phyloP scores from a whole-genome alignment of 345 rosid genomes.

The Moringa oleifera region DNA sequence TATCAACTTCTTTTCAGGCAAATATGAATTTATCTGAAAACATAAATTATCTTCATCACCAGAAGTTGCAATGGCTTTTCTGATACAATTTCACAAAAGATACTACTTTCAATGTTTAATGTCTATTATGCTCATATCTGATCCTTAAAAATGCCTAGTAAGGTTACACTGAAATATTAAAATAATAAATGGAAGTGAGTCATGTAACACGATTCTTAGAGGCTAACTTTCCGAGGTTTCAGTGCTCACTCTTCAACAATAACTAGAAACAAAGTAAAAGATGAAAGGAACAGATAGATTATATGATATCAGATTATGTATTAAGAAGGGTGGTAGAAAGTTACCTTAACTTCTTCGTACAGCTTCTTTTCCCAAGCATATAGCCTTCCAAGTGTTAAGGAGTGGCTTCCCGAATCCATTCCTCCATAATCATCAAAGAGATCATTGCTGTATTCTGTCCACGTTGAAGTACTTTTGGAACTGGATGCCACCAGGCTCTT shows the following conservation, averaged over 20 bases:
- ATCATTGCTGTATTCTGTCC: slow-evolving; percentile 56
- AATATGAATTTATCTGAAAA: too few species aligned
- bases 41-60: too few species aligned
- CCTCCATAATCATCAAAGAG: slow-evolving; percentile 62
- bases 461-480: slow-evolving; percentile 39
- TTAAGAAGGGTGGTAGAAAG: too few species aligned
- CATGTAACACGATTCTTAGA: not conserved
- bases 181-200: too few species aligned
- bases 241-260: not conserved
- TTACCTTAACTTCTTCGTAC: slow-evolving; percentile 66
- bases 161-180: too few species aligned
- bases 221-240: not conserved
- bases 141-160: too few species aligned
- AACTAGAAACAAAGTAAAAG: not conserved
- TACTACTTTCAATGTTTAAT: too few species aligned
- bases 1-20: too few species aligned
- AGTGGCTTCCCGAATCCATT: slow-evolving; percentile 75
- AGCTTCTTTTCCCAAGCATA: slow-evolving; percentile 87
- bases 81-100: too few species aligned
- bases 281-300: not conserved
- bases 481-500: slow-evolving; percentile 64
- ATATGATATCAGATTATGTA: not conserved
- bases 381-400: slow-evolving; percentile 51
- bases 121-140: too few species aligned
- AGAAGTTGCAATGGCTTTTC: too few species aligned